phyloP scores from a whole-genome alignment of 106 monocot species.

The Vanilla planifolia region DNA sequence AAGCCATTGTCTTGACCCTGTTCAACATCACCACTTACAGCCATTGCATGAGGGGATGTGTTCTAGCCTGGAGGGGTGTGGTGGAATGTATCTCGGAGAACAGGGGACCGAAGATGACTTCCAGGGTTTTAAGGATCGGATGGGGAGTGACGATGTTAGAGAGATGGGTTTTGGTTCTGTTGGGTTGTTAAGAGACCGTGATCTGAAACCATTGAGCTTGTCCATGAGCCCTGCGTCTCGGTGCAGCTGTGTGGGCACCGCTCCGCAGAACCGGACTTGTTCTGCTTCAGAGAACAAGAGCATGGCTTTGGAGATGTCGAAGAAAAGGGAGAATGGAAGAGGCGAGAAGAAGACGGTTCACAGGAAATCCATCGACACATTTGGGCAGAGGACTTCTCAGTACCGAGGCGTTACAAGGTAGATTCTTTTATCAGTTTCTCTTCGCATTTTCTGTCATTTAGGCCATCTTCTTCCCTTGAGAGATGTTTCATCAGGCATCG shows the following conservation, averaged over 20 bases:
- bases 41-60: conserved; percentile 47
- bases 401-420: conserved; percentile 89
- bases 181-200: conserved; percentile 45
- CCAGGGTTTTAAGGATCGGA: conserved; percentile 25
- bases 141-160: conserved; percentile 20
- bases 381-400: conserved; percentile 97
- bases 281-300: conserved; percentile 18
- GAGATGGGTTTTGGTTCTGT: conserved; percentile 23
- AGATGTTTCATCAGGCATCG: conserved; percentile 67
- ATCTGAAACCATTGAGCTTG: conserved; percentile 71
- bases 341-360: conserved; percentile 87
- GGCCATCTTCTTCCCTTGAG: background rate
- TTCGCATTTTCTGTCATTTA: background rate
- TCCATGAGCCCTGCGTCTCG: conserved; percentile 95
- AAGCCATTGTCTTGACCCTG: conserved; percentile 39
- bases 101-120: conserved; percentile 26
- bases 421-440: background rate
- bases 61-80: conserved; percentile 37
- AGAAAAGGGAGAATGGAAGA: conserved; percentile 61
- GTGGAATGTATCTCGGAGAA: conserved; percentile 29
- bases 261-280: conserved; percentile 22
- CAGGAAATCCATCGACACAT: conserved; percentile 92
- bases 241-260: conserved; percentile 56
- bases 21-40: conserved; percentile 51
- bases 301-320: conserved; percentile 35